Base-by-base conservation (phyloP, 495 filamentous ascomycete species). In the Mycothermus thermophilus region DNA sequence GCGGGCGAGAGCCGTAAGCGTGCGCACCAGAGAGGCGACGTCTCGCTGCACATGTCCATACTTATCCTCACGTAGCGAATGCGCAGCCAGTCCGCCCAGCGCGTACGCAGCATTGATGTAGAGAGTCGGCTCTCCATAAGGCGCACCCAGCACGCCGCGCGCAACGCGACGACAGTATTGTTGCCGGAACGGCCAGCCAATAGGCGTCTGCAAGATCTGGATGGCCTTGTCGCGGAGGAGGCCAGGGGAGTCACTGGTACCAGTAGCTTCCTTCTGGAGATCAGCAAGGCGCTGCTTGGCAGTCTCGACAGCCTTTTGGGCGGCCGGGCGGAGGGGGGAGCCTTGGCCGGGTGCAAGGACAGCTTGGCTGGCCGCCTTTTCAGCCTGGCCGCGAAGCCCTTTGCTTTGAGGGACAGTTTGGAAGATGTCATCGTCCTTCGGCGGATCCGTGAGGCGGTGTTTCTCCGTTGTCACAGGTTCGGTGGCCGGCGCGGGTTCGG, bases 31-130 rank as follows among this genome's bases (percentile, higher is more conserved):
- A 6, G 52, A 48, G 5, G 81, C 71, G 2, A 95, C 72, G 47
- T 88, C 77, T 21, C 72, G 67, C 33, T 88, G 76, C 26, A 93
- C 90, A 45, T 80, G 78, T 17, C 90, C 90, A 46, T 74, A 92
- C n/a, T 64, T 64, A 54, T 99, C 90, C 58, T 99, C 90, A 8
- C 60, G 59, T 20, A 95, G 58, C 54, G 77, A 83, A 26, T 66
- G 64, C n/a, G 79, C 66, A 11, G 79, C 69, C 5, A 99, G 66
- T 24, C 59, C 62, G 8, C 72, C 69, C 25, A 96, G 58, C 1
- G 78, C 72, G 37, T 75, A 71, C 22, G 77, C 69, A 6, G 84
- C 80, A 48, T 86, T 75, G 32, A 80, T 50, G 40, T 86, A 76
- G 13, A 73, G 51, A 34, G 64, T 69, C 2, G 75, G 52, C 47